Evolutionary conservation across 108 stramenopile genomes (phyloP), one percentile per base, ranked within the genome.

Genomic region (Pinguiococcus pyrenoidosus): DNA sequence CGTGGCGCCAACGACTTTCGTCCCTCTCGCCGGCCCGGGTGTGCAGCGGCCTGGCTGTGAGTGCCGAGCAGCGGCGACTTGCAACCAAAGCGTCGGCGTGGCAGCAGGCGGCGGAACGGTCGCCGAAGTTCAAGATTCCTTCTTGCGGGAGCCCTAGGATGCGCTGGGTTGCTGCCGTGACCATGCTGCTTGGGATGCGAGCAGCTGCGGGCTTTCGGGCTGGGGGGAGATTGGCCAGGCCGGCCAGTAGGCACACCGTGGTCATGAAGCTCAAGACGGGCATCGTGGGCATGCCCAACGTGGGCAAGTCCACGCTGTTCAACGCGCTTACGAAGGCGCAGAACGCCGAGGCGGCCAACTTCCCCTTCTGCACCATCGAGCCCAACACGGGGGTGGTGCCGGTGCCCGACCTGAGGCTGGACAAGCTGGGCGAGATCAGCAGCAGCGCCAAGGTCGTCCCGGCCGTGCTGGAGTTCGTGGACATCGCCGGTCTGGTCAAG

Each of bases 401-500:
- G 24, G 93, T 99, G 18, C 93, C 89, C 2, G 96, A 99, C 48
- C 49, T 68, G 4, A 68, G 79, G 44, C 72, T 96, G 4, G 32
- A 53, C 13, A 69, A 64, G 13, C 78, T 99, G 4, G 37, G 54
- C 12, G 65, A 64, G 39, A 73, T 99, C 56, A 82, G 90, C 62
- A 72, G 75, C 28, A 83, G 82, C 20, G 60, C 50, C 23, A 57
- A 52, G 18, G 36, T 59, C 14, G 82, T 95, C 3, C 92, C 91
- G 8, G 78, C 90, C 21, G 69, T 76, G 4, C 68, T 99, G 32
- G 97, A 99, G 60, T 94, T 99, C 53, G 89, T 92, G 13, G 97
- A 99, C 52, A 95, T 99, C 37, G 97, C 97, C 0, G 97, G 97
- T 9, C 74, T 99, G 0, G 92, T 99, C 26, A 96, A 96, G 69